These are phyloP conservation scores for Aspergillus conjunctus DNA, from an alignment of 495 filamentous ascomycete genomes.

Conservation along the genomic window DNA sequence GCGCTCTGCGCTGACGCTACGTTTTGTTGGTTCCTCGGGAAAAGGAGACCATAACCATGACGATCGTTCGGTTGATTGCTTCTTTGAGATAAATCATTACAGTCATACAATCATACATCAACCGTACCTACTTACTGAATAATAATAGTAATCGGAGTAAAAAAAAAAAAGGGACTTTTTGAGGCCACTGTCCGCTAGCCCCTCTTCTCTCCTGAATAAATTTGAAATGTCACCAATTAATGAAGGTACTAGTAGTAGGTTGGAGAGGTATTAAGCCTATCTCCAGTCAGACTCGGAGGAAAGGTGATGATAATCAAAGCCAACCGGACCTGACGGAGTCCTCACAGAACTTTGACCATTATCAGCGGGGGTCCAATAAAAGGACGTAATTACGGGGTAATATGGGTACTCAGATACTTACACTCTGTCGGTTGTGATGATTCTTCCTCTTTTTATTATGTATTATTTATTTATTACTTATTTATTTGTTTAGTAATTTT, in stretches of 20 bases:
- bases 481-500: slow-evolving; percentile 2
- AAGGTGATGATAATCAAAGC: no score
- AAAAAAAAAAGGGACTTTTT: neutral
- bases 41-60: neutral
- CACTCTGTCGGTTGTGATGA: no score
- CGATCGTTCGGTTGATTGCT: slow-evolving; percentile 18
- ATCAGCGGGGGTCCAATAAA: neutral
- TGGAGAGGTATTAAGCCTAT: no score
- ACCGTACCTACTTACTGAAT: neutral
- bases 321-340: no score
- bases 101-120: neutral
- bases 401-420: neutral
- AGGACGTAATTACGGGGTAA: slow-evolving; percentile 1
- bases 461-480: neutral
- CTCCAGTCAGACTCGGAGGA: no score
- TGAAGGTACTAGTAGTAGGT: neutral
- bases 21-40: neutral
- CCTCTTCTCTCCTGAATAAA: neutral
- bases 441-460: neutral
- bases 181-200: neutral
- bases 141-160: neutral
- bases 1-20: slow-evolving; percentile 2
- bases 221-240: neutral
- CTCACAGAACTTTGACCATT: neutral
- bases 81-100: slow-evolving; percentile 7